phyloP scores from a whole-genome alignment of 2,329 filamentous ascomycete genomes.

The Capronia epimyces region DNA sequence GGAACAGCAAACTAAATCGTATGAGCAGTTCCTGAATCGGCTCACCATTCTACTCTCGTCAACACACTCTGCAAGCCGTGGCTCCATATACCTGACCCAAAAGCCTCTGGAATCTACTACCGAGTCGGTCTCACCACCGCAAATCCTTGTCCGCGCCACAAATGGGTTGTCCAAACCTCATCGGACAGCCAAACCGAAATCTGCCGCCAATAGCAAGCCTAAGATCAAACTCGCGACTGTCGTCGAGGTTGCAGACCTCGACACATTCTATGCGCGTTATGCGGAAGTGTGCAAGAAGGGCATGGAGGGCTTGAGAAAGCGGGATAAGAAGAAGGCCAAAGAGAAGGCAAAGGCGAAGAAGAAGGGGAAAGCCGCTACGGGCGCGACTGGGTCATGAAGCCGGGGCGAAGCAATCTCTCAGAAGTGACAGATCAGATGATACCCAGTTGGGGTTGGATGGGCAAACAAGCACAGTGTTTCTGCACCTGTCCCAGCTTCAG shows the following conservation, averaged over 20 bases:
- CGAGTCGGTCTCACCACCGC: constrained; percentile 51
- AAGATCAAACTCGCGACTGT: constrained; percentile 76
- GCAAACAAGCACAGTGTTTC: background rate
- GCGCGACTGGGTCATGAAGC: background rate
- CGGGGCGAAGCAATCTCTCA: too few species aligned
- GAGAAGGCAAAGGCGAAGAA: constrained; percentile 68
- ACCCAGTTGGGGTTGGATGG: background rate
- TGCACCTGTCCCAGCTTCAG: background rate
- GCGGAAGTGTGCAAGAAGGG: constrained; percentile 85
- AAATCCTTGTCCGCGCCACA: constrained; percentile 75
- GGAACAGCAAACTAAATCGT: too few species aligned
- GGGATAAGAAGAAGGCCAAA: constrained; percentile 81
- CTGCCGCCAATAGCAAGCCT: constrained; percentile 50
- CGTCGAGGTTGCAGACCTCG: constrained; percentile 68
- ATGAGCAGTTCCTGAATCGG: constrained; percentile 42
- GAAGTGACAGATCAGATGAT: background rate
- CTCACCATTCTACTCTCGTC: constrained; percentile 38
- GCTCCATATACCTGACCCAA: constrained; percentile 43
- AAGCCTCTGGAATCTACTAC: constrained; percentile 47
- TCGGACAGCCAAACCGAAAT: constrained; percentile 27
- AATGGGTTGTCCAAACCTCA: constrained; percentile 62
- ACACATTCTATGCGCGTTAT: constrained; percentile 76
- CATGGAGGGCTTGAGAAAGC: constrained; percentile 85
- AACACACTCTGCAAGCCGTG: constrained; percentile 38
- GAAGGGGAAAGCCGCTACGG: constrained; percentile 45